Percentiles rank a stretch among this genome's conserved stretches.
Conservation (phyloP, 345 rosid genomes). For the Eucalyptus regnans region DNA sequence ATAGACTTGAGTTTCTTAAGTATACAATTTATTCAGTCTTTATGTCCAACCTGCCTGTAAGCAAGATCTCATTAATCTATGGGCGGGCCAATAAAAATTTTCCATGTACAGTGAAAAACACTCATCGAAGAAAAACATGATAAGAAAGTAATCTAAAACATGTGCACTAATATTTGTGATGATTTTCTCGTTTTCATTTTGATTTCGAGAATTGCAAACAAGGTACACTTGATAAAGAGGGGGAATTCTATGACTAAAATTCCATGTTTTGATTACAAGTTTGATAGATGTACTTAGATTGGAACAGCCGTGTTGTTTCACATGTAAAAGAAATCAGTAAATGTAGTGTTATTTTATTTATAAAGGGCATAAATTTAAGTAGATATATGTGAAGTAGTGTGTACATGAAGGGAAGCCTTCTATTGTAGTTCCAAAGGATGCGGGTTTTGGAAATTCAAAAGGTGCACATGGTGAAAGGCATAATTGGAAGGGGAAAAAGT, state of each 20-base stretch:
- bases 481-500: not conserved
- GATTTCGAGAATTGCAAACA: fast-evolving
- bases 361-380: not conserved
- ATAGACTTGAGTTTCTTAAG: not conserved
- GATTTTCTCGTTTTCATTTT: not conserved
- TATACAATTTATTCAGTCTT: not conserved
- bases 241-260: fast-evolving
- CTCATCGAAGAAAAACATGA: not conserved
- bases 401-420: not conserved
- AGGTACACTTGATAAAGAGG: not conserved
- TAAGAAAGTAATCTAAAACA: not conserved
- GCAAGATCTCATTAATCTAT: not conserved
- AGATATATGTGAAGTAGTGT: not conserved
- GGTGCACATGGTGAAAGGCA: fast-evolving
- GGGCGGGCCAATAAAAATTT: not conserved
- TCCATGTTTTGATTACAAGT: not conserved
- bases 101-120: not conserved
- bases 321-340: not conserved
- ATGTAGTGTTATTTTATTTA: not conserved
- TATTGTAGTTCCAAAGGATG: not conserved
- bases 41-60: not conserved
- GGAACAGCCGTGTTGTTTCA: not conserved
- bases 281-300: not conserved
- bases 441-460: not conserved
- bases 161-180: not conserved